Base-by-base conservation (phyloP, 1,139 yeast genomes). In the Protomyces inundatus region DNA sequence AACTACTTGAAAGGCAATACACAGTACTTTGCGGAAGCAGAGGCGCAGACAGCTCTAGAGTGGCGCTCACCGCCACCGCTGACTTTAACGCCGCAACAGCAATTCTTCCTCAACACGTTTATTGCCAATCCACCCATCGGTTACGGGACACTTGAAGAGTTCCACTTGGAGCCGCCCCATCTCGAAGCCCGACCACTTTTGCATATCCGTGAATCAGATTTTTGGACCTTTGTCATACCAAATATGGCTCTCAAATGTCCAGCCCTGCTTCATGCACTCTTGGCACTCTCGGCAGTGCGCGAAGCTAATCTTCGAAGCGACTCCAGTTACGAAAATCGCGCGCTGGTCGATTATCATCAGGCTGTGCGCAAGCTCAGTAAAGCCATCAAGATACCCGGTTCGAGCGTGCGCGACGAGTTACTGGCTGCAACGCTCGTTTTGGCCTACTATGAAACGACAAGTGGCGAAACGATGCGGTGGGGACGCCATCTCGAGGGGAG, bases 191-290 rank as follows among this genome's bases (percentile, higher is more conserved):
- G 30, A 3, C 48, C 48, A 9, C 16, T 32, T 4, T 30, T 35
- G 6, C 52, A 23, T 9, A 48, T 60, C 9, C 39, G 35, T 16
- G 54, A 45, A 23, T 55, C 63, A 6, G 65, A 67, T 30, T 55
- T 67, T 36, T 66, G 68, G 68, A 42, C 67, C 4, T 66, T 59
- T 39, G 66, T 64, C 30, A 55, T 66, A 9, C 68, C 68, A 23
- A 61, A 56, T 53, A 64, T 66, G 67, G 65, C 68, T 5, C 57
- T 62, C 42, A 32, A 37, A 2, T 64, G 64, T 9, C 60, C 65
- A 6, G 64, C 67, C 5, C 60, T 66, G n/a, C 57, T 66, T 42
- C 67, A 66, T 40, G 64, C 68, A 30, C 54, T 66, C 14, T 51
- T 66, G 36, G 68, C 67, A 12, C 48, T 66, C 9, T 56, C 68